Percentiles rank a stretch among this genome's conserved stretches.
Evolutionary conservation across 1,139 yeast genomes (phyloP).

Genomic region (Saccharomyces hybrid): DNA sequence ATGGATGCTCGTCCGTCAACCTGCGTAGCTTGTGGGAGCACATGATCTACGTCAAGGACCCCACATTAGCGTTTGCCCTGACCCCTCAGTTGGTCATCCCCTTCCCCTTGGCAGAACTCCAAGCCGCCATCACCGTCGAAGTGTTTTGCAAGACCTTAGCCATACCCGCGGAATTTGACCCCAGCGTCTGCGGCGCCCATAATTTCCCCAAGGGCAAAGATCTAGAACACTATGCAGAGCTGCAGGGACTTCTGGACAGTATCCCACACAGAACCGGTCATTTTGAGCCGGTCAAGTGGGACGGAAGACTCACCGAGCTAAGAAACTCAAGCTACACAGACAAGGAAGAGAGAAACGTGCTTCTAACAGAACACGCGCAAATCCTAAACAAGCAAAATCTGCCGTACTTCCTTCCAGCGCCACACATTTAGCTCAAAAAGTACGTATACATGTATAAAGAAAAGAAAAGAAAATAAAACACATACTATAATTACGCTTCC

Average conservation of each 20-base stretch:
- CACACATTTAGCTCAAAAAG: not conserved
- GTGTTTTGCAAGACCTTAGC: constrained; percentile 43
- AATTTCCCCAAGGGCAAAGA: constrained; percentile 3
- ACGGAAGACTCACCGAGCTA: not conserved
- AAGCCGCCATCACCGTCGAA: constrained; percentile 49
- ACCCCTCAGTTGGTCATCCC: constrained; percentile 50
- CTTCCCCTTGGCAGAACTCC: constrained; percentile 52
- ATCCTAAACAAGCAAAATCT: not conserved
- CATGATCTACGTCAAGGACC: constrained; percentile 44
- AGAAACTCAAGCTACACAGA: constrained; percentile 1
- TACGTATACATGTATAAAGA: no score
- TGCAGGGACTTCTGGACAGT: constrained; percentile 1
- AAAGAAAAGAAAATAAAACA: no score
- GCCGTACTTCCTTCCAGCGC: constrained; percentile 2
- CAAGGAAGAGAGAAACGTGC: constrained; percentile 3
- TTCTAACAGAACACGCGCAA: constrained; percentile 3
- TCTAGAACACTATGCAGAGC: constrained; percentile 2
- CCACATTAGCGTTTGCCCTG: constrained; percentile 48
- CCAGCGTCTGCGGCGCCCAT: not conserved
- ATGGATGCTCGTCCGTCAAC: constrained; percentile 34
- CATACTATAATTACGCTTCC: no score
- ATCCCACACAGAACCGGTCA: not conserved
- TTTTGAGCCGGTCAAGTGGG: constrained; percentile 4
- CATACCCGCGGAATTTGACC: not conserved
- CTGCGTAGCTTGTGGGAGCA: constrained; percentile 49